Evolutionary conservation across 1,139 yeast species (phyloP).

Genomic region (Geotrichum bryndzae): DNA sequence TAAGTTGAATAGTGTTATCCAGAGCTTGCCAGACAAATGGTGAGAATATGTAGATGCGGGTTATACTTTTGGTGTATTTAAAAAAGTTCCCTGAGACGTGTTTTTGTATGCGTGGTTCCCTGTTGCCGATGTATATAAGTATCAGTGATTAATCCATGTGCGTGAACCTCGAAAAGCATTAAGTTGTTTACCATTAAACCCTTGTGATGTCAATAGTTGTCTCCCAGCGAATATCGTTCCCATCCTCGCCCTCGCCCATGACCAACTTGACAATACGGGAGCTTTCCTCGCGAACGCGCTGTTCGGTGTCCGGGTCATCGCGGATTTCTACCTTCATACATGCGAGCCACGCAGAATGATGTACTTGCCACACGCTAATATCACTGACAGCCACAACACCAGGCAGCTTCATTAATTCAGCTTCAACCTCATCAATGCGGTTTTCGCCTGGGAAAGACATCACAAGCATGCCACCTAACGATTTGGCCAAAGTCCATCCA

Average conservation of each 20-base stretch:
- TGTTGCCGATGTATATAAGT: not conserved
- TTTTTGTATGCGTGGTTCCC: too few species aligned
- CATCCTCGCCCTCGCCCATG: conserved; percentile 23
- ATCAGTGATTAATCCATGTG: too few species aligned
- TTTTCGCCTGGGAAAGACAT: conserved; percentile 41
- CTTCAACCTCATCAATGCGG: conserved; percentile 29
- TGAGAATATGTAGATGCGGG: too few species aligned
- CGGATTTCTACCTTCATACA: conserved; percentile 33
- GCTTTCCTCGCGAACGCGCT: conserved; percentile 32
- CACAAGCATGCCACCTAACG: conserved; percentile 41
- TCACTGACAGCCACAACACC: conserved; percentile 32
- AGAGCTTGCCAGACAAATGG: too few species aligned
- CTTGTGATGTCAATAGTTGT: conserved; percentile 38
- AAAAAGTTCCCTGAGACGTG: too few species aligned
- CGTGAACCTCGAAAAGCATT: not conserved
- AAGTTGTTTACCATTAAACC: not conserved
- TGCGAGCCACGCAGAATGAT: conserved; percentile 40
- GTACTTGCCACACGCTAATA: conserved; percentile 41
- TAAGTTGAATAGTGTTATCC: too few species aligned
- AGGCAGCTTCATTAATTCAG: conserved; percentile 26
- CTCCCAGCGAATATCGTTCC: conserved; percentile 31
- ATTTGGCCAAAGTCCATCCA: conserved; percentile 40
- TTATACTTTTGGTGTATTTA: too few species aligned
- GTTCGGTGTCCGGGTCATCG: conserved; percentile 33
- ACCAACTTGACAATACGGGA: conserved; percentile 27